Conservation (phyloP, 768 basidiomycete genomes). For the Mycena galopus region DNA sequence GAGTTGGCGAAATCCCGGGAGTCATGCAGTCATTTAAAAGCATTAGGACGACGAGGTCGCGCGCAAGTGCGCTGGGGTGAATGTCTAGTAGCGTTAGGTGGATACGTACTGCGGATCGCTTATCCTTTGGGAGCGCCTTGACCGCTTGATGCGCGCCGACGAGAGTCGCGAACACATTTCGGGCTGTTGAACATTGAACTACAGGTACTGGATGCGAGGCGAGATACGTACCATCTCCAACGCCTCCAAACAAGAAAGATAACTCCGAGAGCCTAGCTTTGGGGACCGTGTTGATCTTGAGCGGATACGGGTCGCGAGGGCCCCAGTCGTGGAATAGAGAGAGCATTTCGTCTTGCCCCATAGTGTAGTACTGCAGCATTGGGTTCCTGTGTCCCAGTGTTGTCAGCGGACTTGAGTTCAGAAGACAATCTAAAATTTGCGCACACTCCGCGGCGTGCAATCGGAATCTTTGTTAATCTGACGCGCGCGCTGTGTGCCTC, state of each 20-base stretch:
- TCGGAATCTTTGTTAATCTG: conserved; percentile 3
- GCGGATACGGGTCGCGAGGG: background rate
- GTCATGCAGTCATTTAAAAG: background rate
- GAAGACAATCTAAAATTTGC: conserved; percentile 18
- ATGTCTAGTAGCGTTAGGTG: conserved; percentile 10
- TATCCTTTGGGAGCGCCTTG: background rate
- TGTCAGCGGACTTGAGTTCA: background rate
- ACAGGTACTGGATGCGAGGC: too few species aligned
- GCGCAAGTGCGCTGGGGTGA: background rate
- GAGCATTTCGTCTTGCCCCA: conserved; percentile 44
- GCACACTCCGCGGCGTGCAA: conserved; percentile 19
- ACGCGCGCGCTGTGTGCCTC: conserved; percentile 10
- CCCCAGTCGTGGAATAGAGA: conserved; percentile 46
- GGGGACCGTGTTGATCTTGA: background rate
- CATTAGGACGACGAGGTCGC: conserved; percentile 1
- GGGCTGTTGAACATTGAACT: background rate
- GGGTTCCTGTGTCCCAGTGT: conserved; percentile 19
- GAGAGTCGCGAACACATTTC: conserved; percentile 3
- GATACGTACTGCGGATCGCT: background rate
- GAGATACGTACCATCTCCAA: background rate
- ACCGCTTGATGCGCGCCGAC: background rate
- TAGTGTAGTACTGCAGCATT: conserved; percentile 25
- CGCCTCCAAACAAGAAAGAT: conserved; percentile 3
- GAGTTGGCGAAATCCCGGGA: background rate
- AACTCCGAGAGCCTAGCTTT: background rate